A percentile compares a stretch with the other conserved stretches of the same genome.
Evolutionary conservation across 768 basidiomycete genomes (phyloP).

Genomic region (Boletus reticuloceps): DNA sequence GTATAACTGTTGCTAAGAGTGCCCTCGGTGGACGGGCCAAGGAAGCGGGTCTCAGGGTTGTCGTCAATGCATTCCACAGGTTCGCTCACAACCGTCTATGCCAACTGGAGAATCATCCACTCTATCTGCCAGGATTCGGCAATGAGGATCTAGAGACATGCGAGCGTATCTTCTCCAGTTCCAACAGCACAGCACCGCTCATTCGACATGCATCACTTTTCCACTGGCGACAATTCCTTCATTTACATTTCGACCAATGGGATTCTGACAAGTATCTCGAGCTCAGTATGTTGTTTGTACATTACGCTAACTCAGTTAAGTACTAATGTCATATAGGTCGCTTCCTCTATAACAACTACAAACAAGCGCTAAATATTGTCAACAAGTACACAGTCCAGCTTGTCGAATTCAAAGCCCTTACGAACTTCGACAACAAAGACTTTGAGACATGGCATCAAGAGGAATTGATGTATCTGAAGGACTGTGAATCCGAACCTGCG

Average conservation of each 20-base stretch:
- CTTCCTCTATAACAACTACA: not conserved
- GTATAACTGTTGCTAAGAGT: not conserved
- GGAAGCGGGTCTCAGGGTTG: not conserved
- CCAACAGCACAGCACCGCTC: not conserved
- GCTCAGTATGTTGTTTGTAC: not conserved
- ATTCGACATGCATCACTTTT: not conserved
- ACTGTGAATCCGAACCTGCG: not conserved
- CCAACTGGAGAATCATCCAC: not conserved
- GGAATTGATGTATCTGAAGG: not conserved
- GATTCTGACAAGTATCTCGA: not conserved
- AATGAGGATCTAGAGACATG: not conserved
- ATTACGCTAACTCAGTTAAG: too few species aligned
- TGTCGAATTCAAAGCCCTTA: not conserved
- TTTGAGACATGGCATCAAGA: not conserved
- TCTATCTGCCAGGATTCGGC: not conserved
- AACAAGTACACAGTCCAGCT: not conserved
- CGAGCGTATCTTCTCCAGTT: not conserved
- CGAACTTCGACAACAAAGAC: not conserved
- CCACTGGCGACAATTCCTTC: not conserved
- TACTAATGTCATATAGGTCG: not conserved
- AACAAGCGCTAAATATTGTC: not conserved
- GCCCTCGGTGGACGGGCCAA: not conserved
- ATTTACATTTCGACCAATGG: not conserved
- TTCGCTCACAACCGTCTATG: not conserved
- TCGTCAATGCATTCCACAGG: not conserved